Evolutionary conservation across 306 rosid genomes (phyloP).

Genomic region (Trifolium repens): DNA sequence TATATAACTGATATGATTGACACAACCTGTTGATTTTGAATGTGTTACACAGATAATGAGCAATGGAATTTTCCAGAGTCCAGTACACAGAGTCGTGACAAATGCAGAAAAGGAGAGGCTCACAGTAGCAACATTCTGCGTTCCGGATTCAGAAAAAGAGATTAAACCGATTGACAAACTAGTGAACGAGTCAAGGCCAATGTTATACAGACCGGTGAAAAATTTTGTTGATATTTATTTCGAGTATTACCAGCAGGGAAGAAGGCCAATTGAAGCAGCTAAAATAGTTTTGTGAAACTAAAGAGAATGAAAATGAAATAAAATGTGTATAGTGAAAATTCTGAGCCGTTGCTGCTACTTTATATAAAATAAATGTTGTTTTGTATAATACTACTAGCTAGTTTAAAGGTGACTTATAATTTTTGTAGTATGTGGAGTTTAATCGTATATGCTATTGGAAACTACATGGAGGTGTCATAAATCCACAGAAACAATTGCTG

Average conservation of each 20-base stretch:
- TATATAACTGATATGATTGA: background rate
- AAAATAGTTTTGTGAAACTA: constrained; percentile 44
- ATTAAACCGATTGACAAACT: constrained; percentile 55
- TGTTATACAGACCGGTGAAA: constrained; percentile 52
- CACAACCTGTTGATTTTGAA: background rate
- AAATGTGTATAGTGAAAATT: background rate
- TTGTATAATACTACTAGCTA: background rate
- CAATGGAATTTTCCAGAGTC: constrained; percentile 70
- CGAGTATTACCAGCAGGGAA: constrained; percentile 65
- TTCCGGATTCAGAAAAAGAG: constrained; percentile 55
- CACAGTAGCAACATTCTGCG: constrained; percentile 59
- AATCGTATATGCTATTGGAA: no score
- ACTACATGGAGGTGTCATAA: no score
- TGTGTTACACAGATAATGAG: constrained; percentile 53
- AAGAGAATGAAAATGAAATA: background rate
- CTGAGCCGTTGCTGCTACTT: background rate
- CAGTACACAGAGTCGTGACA: constrained; percentile 64
- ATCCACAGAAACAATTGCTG: no score
- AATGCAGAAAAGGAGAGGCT: constrained; percentile 62
- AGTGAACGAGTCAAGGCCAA: constrained; percentile 59
- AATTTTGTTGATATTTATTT: constrained; percentile 47
- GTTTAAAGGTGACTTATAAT: no score
- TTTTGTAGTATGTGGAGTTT: no score
- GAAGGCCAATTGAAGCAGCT: constrained; percentile 64
- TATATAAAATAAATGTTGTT: background rate